phyloP scores from a whole-genome alignment of 768 basidiomycete species.

The Kwoniella sp. region DNA sequence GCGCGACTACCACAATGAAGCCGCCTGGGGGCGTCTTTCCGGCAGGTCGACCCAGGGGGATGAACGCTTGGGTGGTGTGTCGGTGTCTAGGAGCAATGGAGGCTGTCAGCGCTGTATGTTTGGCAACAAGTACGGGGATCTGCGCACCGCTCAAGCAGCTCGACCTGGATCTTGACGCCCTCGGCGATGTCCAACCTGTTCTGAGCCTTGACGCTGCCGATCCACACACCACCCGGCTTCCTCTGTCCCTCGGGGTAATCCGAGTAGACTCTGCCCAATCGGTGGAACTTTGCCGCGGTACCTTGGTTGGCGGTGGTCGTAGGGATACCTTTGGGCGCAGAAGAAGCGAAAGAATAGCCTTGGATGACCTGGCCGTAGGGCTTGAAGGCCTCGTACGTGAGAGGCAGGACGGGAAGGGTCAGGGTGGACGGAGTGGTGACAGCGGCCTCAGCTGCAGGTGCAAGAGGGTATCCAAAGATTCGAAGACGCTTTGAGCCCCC shows the following conservation, averaged over 20 bases:
- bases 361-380: constrained; percentile 89
- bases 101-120: no score
- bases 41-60: constrained; percentile 53
- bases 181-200: constrained; percentile 15
- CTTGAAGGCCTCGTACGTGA: constrained; percentile 80
- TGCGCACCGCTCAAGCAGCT: constrained; percentile 33
- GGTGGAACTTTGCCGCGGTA: constrained; percentile 88
- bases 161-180: constrained; percentile 29
- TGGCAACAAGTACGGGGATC: not conserved
- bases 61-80: constrained; percentile 81
- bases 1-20: constrained; percentile 82
- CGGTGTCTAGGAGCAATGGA: constrained; percentile 20
- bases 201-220: constrained; percentile 25
- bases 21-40: constrained; percentile 27
- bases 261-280: constrained; percentile 63
- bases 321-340: constrained; percentile 61
- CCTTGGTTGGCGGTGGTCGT: constrained; percentile 84
- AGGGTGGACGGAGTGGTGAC: constrained; percentile 51
- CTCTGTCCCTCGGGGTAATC: constrained; percentile 22
- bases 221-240: constrained; percentile 22
- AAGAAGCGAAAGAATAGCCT: constrained; percentile 66
- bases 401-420: constrained; percentile 53
- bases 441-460: constrained; percentile 7
- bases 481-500: constrained; percentile 94
- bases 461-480: constrained; percentile 62